Conservation (phyloP, 305 asterid species). For the Fraxinus angustifolia region DNA sequence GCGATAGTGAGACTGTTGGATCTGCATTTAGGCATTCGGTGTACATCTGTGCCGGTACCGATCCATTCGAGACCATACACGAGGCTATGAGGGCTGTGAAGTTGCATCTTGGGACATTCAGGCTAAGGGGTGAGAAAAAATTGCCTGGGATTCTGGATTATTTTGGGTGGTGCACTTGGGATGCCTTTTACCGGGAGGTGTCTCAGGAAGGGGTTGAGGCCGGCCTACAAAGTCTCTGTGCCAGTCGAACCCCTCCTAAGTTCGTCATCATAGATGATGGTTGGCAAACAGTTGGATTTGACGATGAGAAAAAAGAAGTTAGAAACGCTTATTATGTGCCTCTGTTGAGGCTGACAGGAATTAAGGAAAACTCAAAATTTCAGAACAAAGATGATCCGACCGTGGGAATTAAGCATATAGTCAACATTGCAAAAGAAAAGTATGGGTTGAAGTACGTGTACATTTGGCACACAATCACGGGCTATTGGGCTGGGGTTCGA, state of each 20-base stretch:
- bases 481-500: constrained; percentile 14
- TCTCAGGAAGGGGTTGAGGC: constrained; percentile 48
- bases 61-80: constrained; percentile 39
- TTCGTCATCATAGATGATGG: constrained; percentile 32
- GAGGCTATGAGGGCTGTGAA: constrained; percentile 39
- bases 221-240: constrained; percentile 36
- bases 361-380: constrained; percentile 44
- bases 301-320: neutral
- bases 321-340: neutral
- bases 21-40: constrained; percentile 36
- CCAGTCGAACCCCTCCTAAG: constrained; percentile 41
- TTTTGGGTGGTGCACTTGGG: constrained; percentile 62
- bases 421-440: constrained; percentile 37
- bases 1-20: constrained; percentile 32
- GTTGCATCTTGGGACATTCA: constrained; percentile 39
- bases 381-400: constrained; percentile 34
- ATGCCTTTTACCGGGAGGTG: constrained; percentile 48
- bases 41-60: constrained; percentile 37
- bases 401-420: constrained; percentile 39
- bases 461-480: constrained; percentile 12
- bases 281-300: constrained; percentile 28
- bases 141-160: constrained; percentile 42
- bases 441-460: constrained; percentile 33
- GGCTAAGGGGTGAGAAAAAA: constrained; percentile 44
- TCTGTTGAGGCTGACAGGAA: constrained; percentile 35